Evolutionary conservation across 106 monocot species (phyloP), one percentile per base, ranked within the genome.

Genomic region (Acorus gramineus): DNA sequence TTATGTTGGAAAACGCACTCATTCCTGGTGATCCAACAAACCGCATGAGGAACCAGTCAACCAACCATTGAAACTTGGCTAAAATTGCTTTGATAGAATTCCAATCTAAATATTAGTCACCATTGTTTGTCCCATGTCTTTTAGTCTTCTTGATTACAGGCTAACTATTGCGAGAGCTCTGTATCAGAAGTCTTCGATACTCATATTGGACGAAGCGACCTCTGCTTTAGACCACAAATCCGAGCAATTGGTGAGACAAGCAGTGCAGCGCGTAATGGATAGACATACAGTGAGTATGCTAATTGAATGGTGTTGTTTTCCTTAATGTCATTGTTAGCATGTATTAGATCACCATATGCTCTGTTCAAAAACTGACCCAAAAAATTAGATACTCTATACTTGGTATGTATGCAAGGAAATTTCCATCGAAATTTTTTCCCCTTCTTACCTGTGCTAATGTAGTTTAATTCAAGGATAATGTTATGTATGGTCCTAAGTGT

Each of bases 121-220:
- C 28, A 28, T 8, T 8, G 42, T 59, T 50, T 9, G 8, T 64
- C 28, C 28, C 28, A 28, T 28, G 50, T 46, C 42, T 61, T 52
- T 42, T 70, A 43, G 45, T n/a, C 46, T 12, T 49, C 78, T 66
- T 42, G 9, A 46, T 42, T 42, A 43, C 80, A 93, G 89, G 74
- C 28, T 94, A 49, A 79, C 86, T 49, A 84, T 89, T 65, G 93
- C 93, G 62, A 83, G 89, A 71, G 84, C 84, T 56, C 61, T 94
- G 46, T 89, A 94, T 73, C 66, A 79, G 59, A 66, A 89, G 7
- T 81, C 86, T 11, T 83, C 85, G 3, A 66, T 93, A 61, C 55
- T 93, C 49, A 79, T 93, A 72, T 72, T 93, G 66, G 93, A 93
- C 72, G 93, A 89, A 72, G 89, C 93, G 66, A 93, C 93, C 46